A percentile compares a stretch with the other conserved stretches of the same genome.
Conservation (phyloP, 2,329 filamentous ascomycete species). For the Cladosporium phlei region DNA sequence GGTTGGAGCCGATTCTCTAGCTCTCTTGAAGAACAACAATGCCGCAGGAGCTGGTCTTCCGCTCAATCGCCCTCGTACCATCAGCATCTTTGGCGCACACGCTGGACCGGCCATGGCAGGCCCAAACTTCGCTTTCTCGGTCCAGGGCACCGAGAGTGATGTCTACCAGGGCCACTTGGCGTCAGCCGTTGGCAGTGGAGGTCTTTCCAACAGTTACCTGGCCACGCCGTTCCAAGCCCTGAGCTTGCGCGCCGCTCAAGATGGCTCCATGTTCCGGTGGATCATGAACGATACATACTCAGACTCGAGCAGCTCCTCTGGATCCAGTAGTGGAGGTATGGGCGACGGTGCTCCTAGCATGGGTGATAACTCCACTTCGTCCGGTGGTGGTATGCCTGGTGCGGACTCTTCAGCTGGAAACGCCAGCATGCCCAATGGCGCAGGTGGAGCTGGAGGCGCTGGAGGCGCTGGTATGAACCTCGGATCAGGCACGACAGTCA, state of each 20-base stretch:
- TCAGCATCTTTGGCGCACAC: constrained; percentile 39
- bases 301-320: constrained; percentile 17
- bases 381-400: not conserved
- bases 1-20: constrained; percentile 45
- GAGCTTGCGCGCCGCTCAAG: constrained; percentile 18
- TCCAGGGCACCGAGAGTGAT: constrained; percentile 3
- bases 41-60: constrained; percentile 36
- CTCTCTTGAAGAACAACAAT: constrained; percentile 44
- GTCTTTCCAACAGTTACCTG: constrained; percentile 21
- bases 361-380: not conserved
- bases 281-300: constrained; percentile 20
- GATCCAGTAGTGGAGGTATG: not conserved
- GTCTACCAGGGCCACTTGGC: constrained; percentile 8
- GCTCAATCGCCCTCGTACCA: constrained; percentile 45
- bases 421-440: not conserved
- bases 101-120: constrained; percentile 46
- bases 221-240: constrained; percentile 23
- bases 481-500: constrained; percentile 4
- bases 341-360: not conserved
- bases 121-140: constrained; percentile 12
- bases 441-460: not conserved
- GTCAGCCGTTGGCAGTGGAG: constrained; percentile 18
- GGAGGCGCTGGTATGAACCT: not conserved
- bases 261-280: constrained; percentile 20
- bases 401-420: not conserved